A percentile compares a stretch with the other conserved stretches of the same genome.
These are phyloP conservation scores for Ogataea degrootiae DNA, from an alignment of 805 yeast species.

Conservation along the genomic window DNA sequence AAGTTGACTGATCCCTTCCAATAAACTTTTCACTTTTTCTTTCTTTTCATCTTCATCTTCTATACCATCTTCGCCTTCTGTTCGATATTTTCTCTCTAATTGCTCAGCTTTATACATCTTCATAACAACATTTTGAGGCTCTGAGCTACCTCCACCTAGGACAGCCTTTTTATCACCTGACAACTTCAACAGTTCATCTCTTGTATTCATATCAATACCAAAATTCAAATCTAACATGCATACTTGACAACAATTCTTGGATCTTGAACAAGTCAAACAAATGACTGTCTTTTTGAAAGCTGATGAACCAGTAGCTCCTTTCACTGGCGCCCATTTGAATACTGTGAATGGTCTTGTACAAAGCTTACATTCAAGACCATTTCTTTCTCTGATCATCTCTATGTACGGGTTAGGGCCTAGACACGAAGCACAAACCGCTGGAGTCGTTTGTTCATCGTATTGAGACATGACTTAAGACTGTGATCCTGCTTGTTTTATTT, in stretches of 20 bases:
- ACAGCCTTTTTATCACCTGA: constrained; percentile 43
- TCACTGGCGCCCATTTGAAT: constrained; percentile 63
- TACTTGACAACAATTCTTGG: constrained; percentile 79
- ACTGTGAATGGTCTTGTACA: constrained; percentile 84
- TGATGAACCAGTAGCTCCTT: constrained; percentile 23
- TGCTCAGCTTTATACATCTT: constrained; percentile 54
- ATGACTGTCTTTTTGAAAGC: constrained; percentile 58
- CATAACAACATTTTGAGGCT: constrained; percentile 39
- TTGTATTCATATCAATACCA: constrained; percentile 70
- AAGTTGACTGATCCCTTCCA: constrained; percentile 41
- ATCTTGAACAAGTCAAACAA: constrained; percentile 75
- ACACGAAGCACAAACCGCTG: constrained; percentile 71
- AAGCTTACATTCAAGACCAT: constrained; percentile 78
- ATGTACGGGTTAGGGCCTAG: constrained; percentile 62
- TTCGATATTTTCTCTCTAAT: constrained; percentile 30
- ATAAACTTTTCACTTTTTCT: constrained; percentile 44
- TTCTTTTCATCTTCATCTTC: constrained; percentile 16
- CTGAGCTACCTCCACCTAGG: constrained; percentile 13
- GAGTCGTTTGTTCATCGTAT: constrained; percentile 30
- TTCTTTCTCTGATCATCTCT: constrained; percentile 64
- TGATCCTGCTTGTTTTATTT: too few species aligned
- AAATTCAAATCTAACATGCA: constrained; percentile 80
- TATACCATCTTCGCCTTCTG: constrained; percentile 19
- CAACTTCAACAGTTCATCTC: constrained; percentile 78
- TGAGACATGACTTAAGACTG: background rate